These are phyloP conservation scores for Dryas octopetala DNA, from an alignment of 306 rosid species.

Conservation along the genomic window DNA sequence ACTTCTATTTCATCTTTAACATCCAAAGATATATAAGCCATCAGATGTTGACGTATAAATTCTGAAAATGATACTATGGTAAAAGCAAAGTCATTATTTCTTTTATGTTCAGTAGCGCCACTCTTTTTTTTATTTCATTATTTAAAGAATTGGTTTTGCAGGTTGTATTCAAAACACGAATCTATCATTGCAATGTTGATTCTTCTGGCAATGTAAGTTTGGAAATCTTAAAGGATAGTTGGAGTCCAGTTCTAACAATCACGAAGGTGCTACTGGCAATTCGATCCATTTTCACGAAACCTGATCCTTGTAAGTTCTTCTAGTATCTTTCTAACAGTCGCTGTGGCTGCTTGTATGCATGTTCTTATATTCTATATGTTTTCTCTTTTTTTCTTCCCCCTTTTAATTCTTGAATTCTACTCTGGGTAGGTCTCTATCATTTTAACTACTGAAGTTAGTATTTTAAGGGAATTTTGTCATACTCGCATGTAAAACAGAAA, in stretches of 20 bases:
- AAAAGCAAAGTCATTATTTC: not conserved
- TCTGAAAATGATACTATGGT: not conserved
- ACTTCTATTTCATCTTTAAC: too few species aligned
- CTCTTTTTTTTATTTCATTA: not conserved
- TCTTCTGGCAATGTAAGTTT: slow-evolving; percentile 56
- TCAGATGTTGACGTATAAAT: not conserved
- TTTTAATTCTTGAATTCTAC: too few species aligned
- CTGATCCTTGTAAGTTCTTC: slow-evolving; percentile 74
- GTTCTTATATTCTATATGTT: not conserved
- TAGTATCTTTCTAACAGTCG: not conserved
- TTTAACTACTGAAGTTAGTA: too few species aligned
- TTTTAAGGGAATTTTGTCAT: not conserved
- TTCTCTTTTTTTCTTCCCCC: not conserved
- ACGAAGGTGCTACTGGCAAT: slow-evolving; percentile 73
- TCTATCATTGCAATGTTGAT: slow-evolving; percentile 87
- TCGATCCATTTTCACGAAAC: slow-evolving; percentile 61
- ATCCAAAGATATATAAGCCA: not conserved
- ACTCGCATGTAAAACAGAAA: not conserved
- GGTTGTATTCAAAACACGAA: slow-evolving; percentile 85
- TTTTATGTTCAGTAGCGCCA: too few species aligned
- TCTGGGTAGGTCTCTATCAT: too few species aligned
- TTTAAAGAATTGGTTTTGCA: slow-evolving; percentile 34
- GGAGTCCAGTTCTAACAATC: slow-evolving; percentile 96
- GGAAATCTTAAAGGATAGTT: slow-evolving; percentile 73
- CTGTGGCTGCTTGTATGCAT: not conserved